Evolutionary conservation across 257 asterid genomes (phyloP).

Genomic region (Jaltomata sinuosa): DNA sequence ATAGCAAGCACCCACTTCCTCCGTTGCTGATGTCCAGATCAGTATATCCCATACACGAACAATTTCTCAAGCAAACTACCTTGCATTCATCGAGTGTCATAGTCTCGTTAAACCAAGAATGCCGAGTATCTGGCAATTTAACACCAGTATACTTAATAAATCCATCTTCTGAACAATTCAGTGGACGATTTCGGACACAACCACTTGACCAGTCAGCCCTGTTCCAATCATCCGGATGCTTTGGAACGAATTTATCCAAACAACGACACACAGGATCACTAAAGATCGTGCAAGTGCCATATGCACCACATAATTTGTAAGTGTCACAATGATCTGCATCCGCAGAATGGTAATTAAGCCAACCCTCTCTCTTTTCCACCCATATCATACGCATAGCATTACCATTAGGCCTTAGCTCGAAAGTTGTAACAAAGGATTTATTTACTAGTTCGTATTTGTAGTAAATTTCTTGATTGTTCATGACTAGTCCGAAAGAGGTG

Average conservation of each 20-base stretch:
- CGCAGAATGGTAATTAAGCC: not conserved
- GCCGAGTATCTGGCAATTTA: slow-evolving; percentile 20
- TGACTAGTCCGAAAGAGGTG: not conserved
- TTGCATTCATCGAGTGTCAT: slow-evolving; percentile 18
- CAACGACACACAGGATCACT: slow-evolving; percentile 22
- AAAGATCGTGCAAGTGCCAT: slow-evolving; percentile 11
- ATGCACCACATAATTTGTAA: slow-evolving; percentile 17
- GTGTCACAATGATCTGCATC: slow-evolving; percentile 12
- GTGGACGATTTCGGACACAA: slow-evolving; percentile 10
- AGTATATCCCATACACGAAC: slow-evolving; percentile 28
- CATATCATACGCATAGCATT: not conserved
- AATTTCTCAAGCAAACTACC: slow-evolving; percentile 18
- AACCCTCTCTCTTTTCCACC: not conserved
- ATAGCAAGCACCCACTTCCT: slow-evolving; percentile 17
- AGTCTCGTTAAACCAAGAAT: slow-evolving; percentile 11
- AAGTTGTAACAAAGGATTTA: not conserved
- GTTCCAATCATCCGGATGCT: slow-evolving; percentile 10
- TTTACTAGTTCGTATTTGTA: not conserved
- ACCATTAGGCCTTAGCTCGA: not conserved
- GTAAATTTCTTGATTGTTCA: not conserved
- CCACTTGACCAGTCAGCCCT: slow-evolving; percentile 19
- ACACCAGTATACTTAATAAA: slow-evolving; percentile 12
- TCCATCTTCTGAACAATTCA: slow-evolving; percentile 13
- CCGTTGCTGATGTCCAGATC: slow-evolving; percentile 12
- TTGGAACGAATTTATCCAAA: slow-evolving; percentile 14